A percentile compares a stretch with the other conserved stretches of the same genome.
Conservation (phyloP, 768 basidiomycete species). For the Solioccasus polychromus region DNA sequence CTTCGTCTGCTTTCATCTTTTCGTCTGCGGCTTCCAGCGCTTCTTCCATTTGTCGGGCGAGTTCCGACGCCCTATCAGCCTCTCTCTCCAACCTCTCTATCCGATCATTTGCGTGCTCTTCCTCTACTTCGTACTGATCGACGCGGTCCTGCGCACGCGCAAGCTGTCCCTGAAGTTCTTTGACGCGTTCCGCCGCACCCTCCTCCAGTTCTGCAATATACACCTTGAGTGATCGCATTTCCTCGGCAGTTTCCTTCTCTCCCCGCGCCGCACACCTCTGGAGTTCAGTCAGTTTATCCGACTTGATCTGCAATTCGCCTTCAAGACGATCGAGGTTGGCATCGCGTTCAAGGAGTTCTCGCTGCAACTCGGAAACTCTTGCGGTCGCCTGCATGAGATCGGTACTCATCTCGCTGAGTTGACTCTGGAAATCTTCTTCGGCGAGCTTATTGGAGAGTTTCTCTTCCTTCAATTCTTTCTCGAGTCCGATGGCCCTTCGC, state of each 20-base stretch:
- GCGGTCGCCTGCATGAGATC: slow-evolving; percentile 32
- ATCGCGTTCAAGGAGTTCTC: slow-evolving; percentile 43
- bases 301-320: slow-evolving; percentile 42
- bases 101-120: slow-evolving; percentile 48
- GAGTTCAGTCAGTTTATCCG: slow-evolving; percentile 22
- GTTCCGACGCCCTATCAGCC: slow-evolving; percentile 48
- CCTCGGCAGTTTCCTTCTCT: slow-evolving; percentile 27
- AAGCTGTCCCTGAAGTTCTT: slow-evolving; percentile 56
- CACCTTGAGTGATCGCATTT: slow-evolving; percentile 41
- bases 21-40: slow-evolving; percentile 73
- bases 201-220: slow-evolving; percentile 62
- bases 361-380: slow-evolving; percentile 42
- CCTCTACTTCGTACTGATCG: slow-evolving; percentile 41
- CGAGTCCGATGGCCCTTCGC: slow-evolving; percentile 50
- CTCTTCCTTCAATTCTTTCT: slow-evolving; percentile 56
- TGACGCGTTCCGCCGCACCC: slow-evolving; percentile 48
- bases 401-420: slow-evolving; percentile 29
- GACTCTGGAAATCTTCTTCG: slow-evolving; percentile 38
- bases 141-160: slow-evolving; percentile 44
- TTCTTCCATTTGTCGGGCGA: slow-evolving; percentile 67
- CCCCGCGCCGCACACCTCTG: slow-evolving; percentile 24
- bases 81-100: slow-evolving; percentile 53
- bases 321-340: slow-evolving; percentile 29
- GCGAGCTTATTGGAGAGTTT: slow-evolving; percentile 39
- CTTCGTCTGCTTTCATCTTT: slow-evolving; percentile 64